Conservation (phyloP, 208 protist species). For the Leishmania tropica region DNA sequence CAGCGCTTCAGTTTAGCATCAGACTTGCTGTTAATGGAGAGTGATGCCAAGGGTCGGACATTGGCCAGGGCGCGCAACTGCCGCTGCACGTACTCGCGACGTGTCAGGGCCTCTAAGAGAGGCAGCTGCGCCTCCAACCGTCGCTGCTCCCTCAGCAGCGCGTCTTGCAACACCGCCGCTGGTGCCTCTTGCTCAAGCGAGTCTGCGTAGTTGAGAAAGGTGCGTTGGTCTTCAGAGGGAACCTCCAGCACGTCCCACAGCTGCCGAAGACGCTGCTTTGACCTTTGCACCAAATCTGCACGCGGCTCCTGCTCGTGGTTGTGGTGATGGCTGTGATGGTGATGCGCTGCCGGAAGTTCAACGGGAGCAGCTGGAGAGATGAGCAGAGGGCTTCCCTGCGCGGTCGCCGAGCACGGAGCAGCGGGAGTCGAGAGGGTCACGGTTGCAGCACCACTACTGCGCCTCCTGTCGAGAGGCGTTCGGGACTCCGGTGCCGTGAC, state of each 20-base stretch:
- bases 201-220: conserved; percentile 20
- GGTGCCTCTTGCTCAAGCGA: background rate
- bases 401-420: background rate
- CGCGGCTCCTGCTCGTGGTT: background rate
- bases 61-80: conserved; percentile 14
- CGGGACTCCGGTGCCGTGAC: conserved; percentile 2
- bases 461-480: background rate
- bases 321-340: background rate
- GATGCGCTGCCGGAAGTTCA: background rate
- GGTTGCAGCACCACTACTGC: background rate
- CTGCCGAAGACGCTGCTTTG: conserved; percentile 34
- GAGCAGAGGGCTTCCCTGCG: background rate
- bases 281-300: background rate
- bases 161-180: conserved; percentile 11
- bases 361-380: conserved; percentile 16
- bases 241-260: conserved; percentile 66
- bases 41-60: conserved; percentile 3
- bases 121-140: conserved; percentile 72
- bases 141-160: conserved; percentile 39
- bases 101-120: conserved; percentile 69
- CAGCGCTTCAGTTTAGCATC: background rate
- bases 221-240: conserved; percentile 38
- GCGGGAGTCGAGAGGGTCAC: conserved; percentile 3
- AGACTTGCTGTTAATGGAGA: background rate
- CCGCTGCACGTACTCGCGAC: conserved; percentile 67